A percentile compares a stretch with the other conserved stretches of the same genome.
These are phyloP conservation scores for Alternaria hordeiaustralica DNA, from an alignment of 2,329 filamentous ascomycete species.

Conservation along the genomic window DNA sequence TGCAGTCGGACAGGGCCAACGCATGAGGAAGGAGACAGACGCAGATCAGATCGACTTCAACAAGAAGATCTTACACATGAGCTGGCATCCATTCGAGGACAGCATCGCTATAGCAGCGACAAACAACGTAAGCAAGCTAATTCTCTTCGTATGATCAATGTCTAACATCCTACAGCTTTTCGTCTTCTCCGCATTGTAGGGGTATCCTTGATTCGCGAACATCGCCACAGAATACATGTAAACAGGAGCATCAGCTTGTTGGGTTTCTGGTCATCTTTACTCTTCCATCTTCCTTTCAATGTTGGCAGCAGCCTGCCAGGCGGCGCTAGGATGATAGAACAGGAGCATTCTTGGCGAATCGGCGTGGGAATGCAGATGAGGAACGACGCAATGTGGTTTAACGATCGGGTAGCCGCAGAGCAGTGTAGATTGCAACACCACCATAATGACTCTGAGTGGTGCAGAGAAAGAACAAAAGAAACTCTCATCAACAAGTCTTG, in stretches of 20 bases:
- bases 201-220: constrained; percentile 27
- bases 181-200: constrained; percentile 62
- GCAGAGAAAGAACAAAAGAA: constrained; percentile 39
- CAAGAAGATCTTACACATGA: constrained; percentile 99
- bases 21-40: constrained; percentile 99
- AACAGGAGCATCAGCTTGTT: constrained; percentile 37
- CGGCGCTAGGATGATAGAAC: constrained; percentile 42
- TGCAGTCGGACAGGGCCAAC: constrained; percentile 75
- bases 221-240: constrained; percentile 31
- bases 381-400: constrained; percentile 37
- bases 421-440: constrained; percentile 42
- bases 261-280: constrained; percentile 37
- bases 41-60: constrained; percentile 99
- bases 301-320: constrained; percentile 33
- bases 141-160: not conserved
- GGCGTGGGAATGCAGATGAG: constrained; percentile 32
- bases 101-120: constrained; percentile 99
- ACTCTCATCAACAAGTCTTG: constrained; percentile 10
- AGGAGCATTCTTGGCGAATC: constrained; percentile 29
- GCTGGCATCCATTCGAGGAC: constrained; percentile 99
- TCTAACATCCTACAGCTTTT: constrained; percentile 55
- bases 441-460: constrained; percentile 42
- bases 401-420: constrained; percentile 28
- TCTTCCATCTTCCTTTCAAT: constrained; percentile 37
- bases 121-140: constrained; percentile 82